These are phyloP conservation scores for Eucalyptus curtisii DNA, from an alignment of 345 rosid genomes.

Conservation along the genomic window DNA sequence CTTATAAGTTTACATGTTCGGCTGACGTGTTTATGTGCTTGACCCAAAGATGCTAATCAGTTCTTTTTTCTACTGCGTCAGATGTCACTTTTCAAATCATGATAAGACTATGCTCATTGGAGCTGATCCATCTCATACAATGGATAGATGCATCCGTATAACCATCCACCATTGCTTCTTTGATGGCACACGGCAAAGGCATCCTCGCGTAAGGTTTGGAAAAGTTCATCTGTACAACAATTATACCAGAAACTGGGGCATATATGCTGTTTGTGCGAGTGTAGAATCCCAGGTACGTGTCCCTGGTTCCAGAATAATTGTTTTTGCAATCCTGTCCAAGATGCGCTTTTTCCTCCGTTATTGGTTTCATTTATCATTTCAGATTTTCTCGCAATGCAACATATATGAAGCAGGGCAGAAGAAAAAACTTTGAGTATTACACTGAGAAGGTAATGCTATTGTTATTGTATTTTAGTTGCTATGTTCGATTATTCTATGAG, in stretches of 20 bases:
- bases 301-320: background rate
- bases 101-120: constrained; percentile 90
- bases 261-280: constrained; percentile 91
- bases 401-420: constrained; percentile 90
- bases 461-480: background rate
- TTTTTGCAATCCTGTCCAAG: background rate
- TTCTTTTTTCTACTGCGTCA: background rate
- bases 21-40: background rate
- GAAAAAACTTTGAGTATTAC: constrained; percentile 69
- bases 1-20: background rate
- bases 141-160: constrained; percentile 74
- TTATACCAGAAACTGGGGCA: constrained; percentile 82
- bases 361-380: background rate
- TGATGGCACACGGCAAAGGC: constrained; percentile 79
- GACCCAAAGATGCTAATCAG: background rate
- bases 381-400: constrained; percentile 92
- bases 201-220: constrained; percentile 87
- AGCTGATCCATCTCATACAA: constrained; percentile 63
- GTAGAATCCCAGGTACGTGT: constrained; percentile 77
- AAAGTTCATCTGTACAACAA: constrained; percentile 85
- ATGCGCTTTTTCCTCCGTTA: background rate
- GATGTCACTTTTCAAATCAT: constrained; percentile 78
- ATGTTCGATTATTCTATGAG: background rate
- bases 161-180: constrained; percentile 97
- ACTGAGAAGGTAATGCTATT: constrained; percentile 44